Base-by-base conservation (phyloP, 2,329 filamentous ascomycete species). In the Chaetomium sp. region DNA sequence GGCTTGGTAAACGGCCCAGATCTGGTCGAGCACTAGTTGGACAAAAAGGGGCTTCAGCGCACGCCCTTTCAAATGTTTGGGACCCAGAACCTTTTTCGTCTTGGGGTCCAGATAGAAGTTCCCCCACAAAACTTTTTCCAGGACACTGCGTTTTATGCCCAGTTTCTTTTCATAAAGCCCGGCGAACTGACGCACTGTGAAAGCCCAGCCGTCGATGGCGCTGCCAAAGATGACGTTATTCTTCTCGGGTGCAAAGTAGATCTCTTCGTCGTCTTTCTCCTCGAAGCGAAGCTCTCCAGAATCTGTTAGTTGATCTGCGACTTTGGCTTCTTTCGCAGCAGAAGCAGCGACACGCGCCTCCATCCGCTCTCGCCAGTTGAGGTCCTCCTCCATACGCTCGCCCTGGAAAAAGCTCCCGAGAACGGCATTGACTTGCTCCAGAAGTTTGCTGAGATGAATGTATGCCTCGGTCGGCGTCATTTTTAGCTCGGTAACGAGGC, bases 181-280 rank as follows among this genome's bases (percentile, higher is more conserved):
- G 21, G 95, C 93, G 75, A 99, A 99, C 73, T 99, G 95, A 58
- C 93, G 87, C 57, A 97, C 89, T 0, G 95, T 99, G 73, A 99
- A 99, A 2, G 95, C 95, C 95, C 95, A 99, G n/a, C 95, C 95
- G 74, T 99, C 95, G 63, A 97, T 90, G 65, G 95, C 95, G 75
- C 94, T 98, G 80, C 92, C 93, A 76, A 99, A 99, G 69, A 99
- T 98, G 76, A 99, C 95, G 74, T 99, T 99, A 77, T 97, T 97
- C 78, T 94, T 96, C 75, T 99, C 95, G 0, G 95, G 95, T 0
- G 95, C 92, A 78, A 99, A 99, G 77, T 99, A 99, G 29, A 99
- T 88, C 75, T 97, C 93, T 75, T 98, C 93, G 73, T 99, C 95
- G 73, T 97, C 93, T 71, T 88, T 88, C 75, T 98, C 95, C 75